Conservation (phyloP, 2,329 filamentous ascomycete genomes). For the Talaromyces sp. region DNA sequence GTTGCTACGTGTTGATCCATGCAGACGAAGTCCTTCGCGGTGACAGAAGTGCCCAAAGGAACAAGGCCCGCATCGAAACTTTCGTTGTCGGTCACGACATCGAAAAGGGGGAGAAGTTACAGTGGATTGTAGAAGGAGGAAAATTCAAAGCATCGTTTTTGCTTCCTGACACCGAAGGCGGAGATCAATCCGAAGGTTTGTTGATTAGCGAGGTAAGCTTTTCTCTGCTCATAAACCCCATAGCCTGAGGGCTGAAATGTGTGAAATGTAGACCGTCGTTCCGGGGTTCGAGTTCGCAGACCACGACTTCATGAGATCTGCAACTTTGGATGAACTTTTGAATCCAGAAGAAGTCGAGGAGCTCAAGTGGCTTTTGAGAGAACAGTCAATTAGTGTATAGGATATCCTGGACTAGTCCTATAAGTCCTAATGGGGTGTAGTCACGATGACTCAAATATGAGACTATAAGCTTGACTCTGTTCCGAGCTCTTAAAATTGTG, state of each 20-base stretch:
- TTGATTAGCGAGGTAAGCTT: conserved; percentile 58
- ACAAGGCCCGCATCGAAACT: conserved; percentile 55
- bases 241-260: neutral
- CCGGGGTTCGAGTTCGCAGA: conserved; percentile 66
- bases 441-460: neutral
- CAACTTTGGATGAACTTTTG: conserved; percentile 52
- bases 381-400: conserved; percentile 19
- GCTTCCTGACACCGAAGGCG: conserved; percentile 44
- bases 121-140: conserved; percentile 67
- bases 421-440: neutral
- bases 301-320: conserved; percentile 60
- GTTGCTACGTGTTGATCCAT: conserved; percentile 62
- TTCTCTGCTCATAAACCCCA: neutral
- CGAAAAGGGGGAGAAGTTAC: conserved; percentile 56
- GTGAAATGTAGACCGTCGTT: conserved; percentile 51
- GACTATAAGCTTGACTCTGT: neutral
- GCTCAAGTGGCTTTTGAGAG: conserved; percentile 39
- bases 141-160: conserved; percentile 64
- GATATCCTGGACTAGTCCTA: conserved; percentile 16
- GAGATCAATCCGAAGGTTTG: conserved; percentile 47
- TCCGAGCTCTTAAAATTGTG: neutral
- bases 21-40: conserved; percentile 43
- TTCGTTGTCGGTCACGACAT: conserved; percentile 62
- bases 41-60: conserved; percentile 18
- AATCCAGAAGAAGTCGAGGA: conserved; percentile 48